Evolutionary conservation across 2,329 filamentous ascomycete genomes (phyloP), one percentile per base, ranked within the genome.

Genomic region (Apiospora malaysiana): DNA sequence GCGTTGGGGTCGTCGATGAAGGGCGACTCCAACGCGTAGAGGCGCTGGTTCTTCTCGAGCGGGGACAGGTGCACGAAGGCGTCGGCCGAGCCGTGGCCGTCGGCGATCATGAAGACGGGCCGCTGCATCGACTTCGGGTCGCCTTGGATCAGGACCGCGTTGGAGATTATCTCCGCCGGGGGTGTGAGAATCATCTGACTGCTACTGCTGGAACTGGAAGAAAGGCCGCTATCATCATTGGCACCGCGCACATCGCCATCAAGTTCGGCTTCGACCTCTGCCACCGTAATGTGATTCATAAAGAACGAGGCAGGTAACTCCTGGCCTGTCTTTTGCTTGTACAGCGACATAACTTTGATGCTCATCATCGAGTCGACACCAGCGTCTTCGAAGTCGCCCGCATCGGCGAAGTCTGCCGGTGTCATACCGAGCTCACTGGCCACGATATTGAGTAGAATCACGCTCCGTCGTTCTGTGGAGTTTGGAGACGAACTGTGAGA

Each of bases 71-170:
- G 70, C 1, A 76, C 76, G 75, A 85, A 86, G 0, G 83, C 82
- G 1, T 80, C 79, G 1, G 83, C 81, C 0, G 82, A 82, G 6
- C 85, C 84, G 56, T 77, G 78, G 16, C 84, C 84, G 72, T 85
- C 84, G 0, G 84, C 84, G 71, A 86, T 79, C 40, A 85, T 75
- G 70, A 83, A 85, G 2, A 85, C 75, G 10, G 74, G 65, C 4
- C 65, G 65, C 40, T 16, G 65, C n/a, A 4, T 45, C 10, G 65
- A 66, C 40, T 25, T 10, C 1, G 65, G 65, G 40, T 45, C 27
- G 40, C 65, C 65, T 66, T 66, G 69, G 21, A 67, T 65, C 2
- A 63, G 59, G 65, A 67, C 68, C 1, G 68, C 66, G 66, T n/a
- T 70, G 70, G 10, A 49, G 46, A 18, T 68, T 27, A 49, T 14